These are phyloP conservation scores for Coemansia sp. DNA, from an alignment of 192 early-diverging fungal genomes.

Conservation along the genomic window DNA sequence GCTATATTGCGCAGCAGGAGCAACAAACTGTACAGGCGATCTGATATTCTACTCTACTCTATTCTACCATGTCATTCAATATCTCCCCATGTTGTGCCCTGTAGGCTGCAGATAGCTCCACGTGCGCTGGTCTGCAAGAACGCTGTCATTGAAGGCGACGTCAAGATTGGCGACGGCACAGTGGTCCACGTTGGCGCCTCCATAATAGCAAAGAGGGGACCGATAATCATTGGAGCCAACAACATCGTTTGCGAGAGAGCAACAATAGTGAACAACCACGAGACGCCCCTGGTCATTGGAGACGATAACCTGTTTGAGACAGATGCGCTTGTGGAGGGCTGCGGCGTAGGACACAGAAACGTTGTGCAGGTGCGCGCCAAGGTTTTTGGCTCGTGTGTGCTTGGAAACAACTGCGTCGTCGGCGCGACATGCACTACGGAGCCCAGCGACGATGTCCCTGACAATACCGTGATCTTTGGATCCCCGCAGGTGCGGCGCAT, in stretches of 20 bases:
- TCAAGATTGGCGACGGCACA: conserved; percentile 46
- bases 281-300: conserved; percentile 39
- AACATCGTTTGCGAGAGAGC: conserved; percentile 53
- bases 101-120: conserved; percentile 45
- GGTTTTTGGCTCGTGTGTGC: conserved; percentile 33
- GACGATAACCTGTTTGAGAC: conserved; percentile 53
- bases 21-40: too few relatives aligned
- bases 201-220: conserved; percentile 47
- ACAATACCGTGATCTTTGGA: conserved; percentile 51
- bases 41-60: too few relatives aligned
- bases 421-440: conserved; percentile 36
- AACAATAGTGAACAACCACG: conserved; percentile 39
- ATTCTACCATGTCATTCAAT: too few relatives aligned
- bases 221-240: conserved; percentile 51
- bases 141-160: conserved; percentile 43
- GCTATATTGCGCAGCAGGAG: too few relatives aligned
- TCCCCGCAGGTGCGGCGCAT: conserved; percentile 35
- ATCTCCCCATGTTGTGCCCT: background rate
- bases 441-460: conserved; percentile 35
- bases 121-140: conserved; percentile 53
- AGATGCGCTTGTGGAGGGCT: conserved; percentile 35
- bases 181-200: conserved; percentile 52
- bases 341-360: conserved; percentile 51
- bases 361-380: conserved; percentile 35
- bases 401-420: conserved; percentile 54